Conservation (phyloP, 805 yeast species). For the Metschnikowia chrysomelidarum region DNA sequence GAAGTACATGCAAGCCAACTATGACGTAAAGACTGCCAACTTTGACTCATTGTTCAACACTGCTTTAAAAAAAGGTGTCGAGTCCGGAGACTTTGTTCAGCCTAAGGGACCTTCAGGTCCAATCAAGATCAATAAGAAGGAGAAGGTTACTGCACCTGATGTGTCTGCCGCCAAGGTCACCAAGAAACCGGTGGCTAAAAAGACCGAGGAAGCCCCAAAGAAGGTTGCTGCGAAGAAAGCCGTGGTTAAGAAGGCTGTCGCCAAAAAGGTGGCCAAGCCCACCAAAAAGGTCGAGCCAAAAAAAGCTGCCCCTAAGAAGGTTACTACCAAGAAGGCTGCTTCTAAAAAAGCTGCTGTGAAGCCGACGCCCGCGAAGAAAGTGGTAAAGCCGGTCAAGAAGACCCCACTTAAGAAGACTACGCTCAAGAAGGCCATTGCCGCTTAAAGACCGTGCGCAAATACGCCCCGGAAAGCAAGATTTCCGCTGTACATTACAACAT, state of each 20-base stretch:
- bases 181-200: constrained; percentile 11
- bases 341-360: constrained; percentile 2
- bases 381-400: constrained; percentile 7
- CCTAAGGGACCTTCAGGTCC: constrained; percentile 93
- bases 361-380: constrained; percentile 8
- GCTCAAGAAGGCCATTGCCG: constrained; percentile 11
- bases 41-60: constrained; percentile 75
- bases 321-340: constrained; percentile 8
- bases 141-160: constrained; percentile 11
- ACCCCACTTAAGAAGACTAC: constrained; percentile 11
- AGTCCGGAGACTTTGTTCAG: constrained; percentile 70
- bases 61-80: constrained; percentile 80
- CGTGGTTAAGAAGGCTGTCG: background rate
- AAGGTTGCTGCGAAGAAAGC: background rate
- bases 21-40: constrained; percentile 54
- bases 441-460: constrained; percentile 2
- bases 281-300: constrained; percentile 3
- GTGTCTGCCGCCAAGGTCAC: constrained; percentile 7
- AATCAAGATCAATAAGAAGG: constrained; percentile 59
- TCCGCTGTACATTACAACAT: constrained; percentile 16
- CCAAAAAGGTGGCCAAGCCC: constrained; percentile 1
- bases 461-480: too few relatives aligned
- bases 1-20: constrained; percentile 70
- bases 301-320: constrained; percentile 8
- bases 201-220: constrained; percentile 4